These are phyloP conservation scores for Kluyveromyces nonfermentans DNA, from an alignment of 805 yeast genomes.

Conservation along the genomic window DNA sequence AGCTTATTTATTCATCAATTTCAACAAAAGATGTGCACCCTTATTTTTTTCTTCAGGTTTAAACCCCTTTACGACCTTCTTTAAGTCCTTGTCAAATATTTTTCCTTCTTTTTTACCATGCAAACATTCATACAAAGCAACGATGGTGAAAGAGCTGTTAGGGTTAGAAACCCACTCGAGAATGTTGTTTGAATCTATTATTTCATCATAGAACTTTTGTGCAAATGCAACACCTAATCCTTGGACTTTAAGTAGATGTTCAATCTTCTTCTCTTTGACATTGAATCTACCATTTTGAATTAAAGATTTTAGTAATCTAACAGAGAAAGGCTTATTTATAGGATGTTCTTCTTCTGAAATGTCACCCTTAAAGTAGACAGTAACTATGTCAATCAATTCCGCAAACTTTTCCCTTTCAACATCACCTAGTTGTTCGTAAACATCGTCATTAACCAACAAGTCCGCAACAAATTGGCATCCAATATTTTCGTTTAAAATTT, in stretches of 20 bases:
- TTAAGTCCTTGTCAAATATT: constrained; percentile 44
- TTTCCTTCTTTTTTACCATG: constrained; percentile 37
- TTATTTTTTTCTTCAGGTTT: constrained; percentile 44
- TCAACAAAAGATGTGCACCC: constrained; percentile 49
- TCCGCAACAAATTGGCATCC: constrained; percentile 83
- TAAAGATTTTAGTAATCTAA: constrained; percentile 64
- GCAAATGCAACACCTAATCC: constrained; percentile 57
- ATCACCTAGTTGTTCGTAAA: constrained; percentile 31
- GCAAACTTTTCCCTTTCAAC: constrained; percentile 31
- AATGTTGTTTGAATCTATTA: constrained; percentile 43
- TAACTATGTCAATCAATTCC: constrained; percentile 45
- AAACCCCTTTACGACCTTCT: constrained; percentile 38
- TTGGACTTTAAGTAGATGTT: constrained; percentile 34
- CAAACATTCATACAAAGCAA: constrained; percentile 65
- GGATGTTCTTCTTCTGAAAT: constrained; percentile 58
- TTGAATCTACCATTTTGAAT: constrained; percentile 85
- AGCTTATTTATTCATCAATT: constrained; percentile 24
- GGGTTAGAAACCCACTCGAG: constrained; percentile 60
- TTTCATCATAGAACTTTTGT: constrained; percentile 39
- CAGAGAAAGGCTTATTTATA: constrained; percentile 59
- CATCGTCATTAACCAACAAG: constrained; percentile 49
- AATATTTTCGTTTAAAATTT: constrained; percentile 54
- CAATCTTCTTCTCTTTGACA: constrained; percentile 46
- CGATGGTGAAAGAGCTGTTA: constrained; percentile 71
- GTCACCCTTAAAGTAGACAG: constrained; percentile 56